Conservation (phyloP, 495 filamentous ascomycete species). For the Podospora didyma region DNA sequence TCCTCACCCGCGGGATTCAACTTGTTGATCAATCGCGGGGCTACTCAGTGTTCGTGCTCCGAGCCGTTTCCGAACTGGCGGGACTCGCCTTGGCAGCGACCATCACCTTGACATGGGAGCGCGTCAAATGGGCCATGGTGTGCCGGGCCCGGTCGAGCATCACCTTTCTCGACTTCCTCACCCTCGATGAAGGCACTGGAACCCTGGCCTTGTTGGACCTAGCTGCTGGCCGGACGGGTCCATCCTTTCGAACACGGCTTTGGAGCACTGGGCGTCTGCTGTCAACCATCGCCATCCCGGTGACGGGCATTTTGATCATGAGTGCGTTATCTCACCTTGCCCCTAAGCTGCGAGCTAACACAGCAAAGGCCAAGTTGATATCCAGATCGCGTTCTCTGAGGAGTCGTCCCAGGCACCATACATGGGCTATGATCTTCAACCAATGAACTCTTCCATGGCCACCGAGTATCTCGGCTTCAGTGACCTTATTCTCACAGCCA, state of each 20-base stretch:
- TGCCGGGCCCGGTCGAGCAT: not conserved
- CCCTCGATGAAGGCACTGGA: slow-evolving; percentile 2
- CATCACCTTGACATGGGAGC: slow-evolving; percentile 3
- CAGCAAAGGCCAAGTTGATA: slow-evolving; percentile 5
- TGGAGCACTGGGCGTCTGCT: not conserved
- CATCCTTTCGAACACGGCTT: not conserved
- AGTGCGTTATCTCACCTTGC: not conserved
- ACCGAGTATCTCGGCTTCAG: slow-evolving; percentile 5
- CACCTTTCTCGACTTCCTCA: slow-evolving; percentile 4
- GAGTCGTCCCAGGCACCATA: not conserved
- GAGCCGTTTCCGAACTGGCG: slow-evolving; percentile 3
- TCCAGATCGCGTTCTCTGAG: not conserved
- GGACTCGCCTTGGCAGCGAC: not conserved
- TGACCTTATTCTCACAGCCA: not conserved
- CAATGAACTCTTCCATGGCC: slow-evolving; percentile 3
- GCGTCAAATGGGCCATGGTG: slow-evolving; percentile 3
- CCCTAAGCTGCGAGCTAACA: not conserved
- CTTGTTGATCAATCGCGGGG: slow-evolving; percentile 3
- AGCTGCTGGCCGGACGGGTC: not conserved
- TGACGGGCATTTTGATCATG: slow-evolving; percentile 6
- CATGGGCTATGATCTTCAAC: not conserved
- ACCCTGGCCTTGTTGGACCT: not conserved
- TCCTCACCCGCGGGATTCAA: slow-evolving; percentile 1
- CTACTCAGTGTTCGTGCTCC: slow-evolving; percentile 2
- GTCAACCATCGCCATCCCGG: not conserved